Conservation (phyloP, 208 protist species). For the Vickermania spadyakhi region DNA sequence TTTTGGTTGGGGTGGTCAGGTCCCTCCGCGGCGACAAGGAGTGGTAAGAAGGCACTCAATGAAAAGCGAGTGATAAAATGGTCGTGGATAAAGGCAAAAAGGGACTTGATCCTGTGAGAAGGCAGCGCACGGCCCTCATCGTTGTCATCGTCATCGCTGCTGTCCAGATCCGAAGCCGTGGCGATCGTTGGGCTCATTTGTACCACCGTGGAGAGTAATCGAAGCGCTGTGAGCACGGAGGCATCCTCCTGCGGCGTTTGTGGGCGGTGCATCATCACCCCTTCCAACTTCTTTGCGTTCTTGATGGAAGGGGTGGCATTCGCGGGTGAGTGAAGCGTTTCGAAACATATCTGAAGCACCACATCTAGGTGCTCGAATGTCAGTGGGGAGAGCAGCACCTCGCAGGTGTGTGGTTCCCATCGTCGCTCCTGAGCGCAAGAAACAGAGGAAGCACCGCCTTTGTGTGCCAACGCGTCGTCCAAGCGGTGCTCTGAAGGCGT, state of each 20-base stretch:
- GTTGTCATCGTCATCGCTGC: neutral
- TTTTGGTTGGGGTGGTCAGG: constrained; percentile 4
- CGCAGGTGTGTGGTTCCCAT: neutral
- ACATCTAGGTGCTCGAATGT: neutral
- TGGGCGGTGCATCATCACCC: neutral
- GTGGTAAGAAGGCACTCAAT: constrained; percentile 26
- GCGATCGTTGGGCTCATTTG: neutral
- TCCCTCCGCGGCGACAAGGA: constrained; percentile 22
- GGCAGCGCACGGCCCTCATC: neutral
- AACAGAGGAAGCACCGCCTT: neutral
- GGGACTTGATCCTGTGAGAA: neutral
- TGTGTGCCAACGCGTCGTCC: neutral
- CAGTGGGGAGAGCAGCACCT: neutral
- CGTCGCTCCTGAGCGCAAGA: too few relatives aligned
- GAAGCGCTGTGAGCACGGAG: neutral
- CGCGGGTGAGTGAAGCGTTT: neutral
- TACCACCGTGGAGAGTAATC: neutral
- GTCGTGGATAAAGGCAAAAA: neutral
- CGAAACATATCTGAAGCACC: neutral
- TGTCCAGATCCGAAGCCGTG: neutral
- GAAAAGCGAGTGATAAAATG: constrained; percentile 33
- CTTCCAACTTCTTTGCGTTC: too few relatives aligned
- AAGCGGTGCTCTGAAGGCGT: neutral
- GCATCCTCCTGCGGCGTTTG: neutral
- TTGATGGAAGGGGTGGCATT: too few relatives aligned